Conservation (phyloP, 192 early-diverging fungal genomes). For the Coemansia sp. region DNA sequence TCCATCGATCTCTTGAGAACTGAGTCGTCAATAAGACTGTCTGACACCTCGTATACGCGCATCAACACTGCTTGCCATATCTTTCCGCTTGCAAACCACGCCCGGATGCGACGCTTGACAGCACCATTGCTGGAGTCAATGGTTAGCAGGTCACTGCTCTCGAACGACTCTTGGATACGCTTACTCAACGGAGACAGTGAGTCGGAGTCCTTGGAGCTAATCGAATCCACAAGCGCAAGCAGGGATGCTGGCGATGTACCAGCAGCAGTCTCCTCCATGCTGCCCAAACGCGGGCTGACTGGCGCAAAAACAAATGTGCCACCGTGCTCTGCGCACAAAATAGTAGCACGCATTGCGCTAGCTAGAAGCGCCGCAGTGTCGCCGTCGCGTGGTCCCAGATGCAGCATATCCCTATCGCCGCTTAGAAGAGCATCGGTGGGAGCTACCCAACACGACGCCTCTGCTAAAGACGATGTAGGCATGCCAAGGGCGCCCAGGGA, state of each 20-base stretch:
- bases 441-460: neutral
- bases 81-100: slow-evolving; percentile 40
- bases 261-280: neutral
- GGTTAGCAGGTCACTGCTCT: slow-evolving; percentile 24
- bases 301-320: slow-evolving; percentile 6
- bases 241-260: neutral
- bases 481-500: slow-evolving; percentile 6
- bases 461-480: neutral
- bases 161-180: slow-evolving; percentile 34
- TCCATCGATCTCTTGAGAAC: slow-evolving; percentile 44
- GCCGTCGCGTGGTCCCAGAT: neutral
- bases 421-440: neutral
- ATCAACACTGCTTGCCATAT: slow-evolving; percentile 44
- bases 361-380: slow-evolving; percentile 11
- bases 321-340: slow-evolving; percentile 24
- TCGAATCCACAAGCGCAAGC: neutral
- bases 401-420: neutral
- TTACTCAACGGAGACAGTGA: slow-evolving; percentile 27
- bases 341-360: slow-evolving; percentile 15
- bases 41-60: slow-evolving; percentile 45
- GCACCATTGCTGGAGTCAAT: slow-evolving; percentile 38
- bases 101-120: slow-evolving; percentile 24
- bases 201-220: neutral
- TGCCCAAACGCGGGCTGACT: neutral
- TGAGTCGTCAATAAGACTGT: slow-evolving; percentile 32